Percentiles rank a stretch among this genome's conserved stretches.
These are phyloP conservation scores for Lactarius sp. DNA, from an alignment of 768 basidiomycete species.

Conservation along the genomic window DNA sequence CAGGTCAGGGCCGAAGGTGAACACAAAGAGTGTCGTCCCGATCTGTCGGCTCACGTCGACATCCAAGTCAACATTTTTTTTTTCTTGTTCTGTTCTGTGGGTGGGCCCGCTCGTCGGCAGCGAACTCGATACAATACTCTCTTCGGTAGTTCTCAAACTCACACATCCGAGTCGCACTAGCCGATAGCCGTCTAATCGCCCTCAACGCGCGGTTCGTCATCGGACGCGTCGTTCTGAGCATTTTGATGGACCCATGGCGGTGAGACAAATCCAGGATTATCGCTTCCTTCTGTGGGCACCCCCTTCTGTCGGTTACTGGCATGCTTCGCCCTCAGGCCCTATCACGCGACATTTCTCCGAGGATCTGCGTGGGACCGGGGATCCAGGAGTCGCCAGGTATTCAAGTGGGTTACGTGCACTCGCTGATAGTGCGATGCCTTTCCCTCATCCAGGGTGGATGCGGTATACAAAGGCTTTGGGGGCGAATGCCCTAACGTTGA, in stretches of 20 bases:
- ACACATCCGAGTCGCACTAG: no score
- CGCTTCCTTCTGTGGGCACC: not conserved
- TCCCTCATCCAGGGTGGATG: not conserved
- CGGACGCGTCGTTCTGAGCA: not conserved
- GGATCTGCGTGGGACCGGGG: not conserved
- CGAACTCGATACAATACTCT: no score
- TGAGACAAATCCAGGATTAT: not conserved
- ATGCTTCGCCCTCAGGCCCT: not conserved
- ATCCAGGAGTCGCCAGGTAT: not conserved
- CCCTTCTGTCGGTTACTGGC: not conserved
- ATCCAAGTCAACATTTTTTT: no score
- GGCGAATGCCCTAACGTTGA: not conserved
- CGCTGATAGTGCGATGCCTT: not conserved
- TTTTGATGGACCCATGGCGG: not conserved
- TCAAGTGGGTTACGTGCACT: not conserved
- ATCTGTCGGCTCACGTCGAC: no score
- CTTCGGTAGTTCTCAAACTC: no score
- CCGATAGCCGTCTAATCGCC: conserved; percentile 8
- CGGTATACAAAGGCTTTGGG: not conserved
- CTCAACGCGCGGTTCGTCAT: not conserved
- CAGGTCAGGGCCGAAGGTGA: no score
- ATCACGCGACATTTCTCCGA: not conserved
- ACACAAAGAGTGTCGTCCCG: no score
- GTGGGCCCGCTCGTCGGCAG: no score
- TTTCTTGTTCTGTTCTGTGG: no score